These are phyloP conservation scores for Paxillus involutus DNA, from an alignment of 768 basidiomycete genomes.

Conservation along the genomic window DNA sequence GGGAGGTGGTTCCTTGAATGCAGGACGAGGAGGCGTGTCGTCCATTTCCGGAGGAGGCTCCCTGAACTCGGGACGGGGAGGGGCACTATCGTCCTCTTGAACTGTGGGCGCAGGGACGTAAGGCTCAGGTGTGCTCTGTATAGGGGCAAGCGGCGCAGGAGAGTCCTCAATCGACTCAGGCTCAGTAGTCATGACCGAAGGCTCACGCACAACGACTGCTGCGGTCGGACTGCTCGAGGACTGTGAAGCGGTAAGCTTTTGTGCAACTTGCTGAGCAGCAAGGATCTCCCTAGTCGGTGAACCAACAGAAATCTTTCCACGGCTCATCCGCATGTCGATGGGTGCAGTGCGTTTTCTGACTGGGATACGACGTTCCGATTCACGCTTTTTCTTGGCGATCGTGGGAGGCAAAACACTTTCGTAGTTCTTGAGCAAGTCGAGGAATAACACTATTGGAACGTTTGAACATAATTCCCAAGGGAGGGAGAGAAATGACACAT, in stretches of 20 bases:
- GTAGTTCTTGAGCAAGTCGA: constrained; percentile 81
- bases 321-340: constrained; percentile 84
- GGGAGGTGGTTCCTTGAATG: constrained; percentile 64
- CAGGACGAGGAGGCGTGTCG: constrained; percentile 37
- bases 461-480: background rate
- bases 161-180: constrained; percentile 11
- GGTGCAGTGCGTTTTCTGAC: constrained; percentile 84
- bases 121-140: constrained; percentile 23
- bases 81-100: constrained; percentile 15
- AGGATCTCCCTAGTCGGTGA: constrained; percentile 70
- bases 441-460: constrained; percentile 62
- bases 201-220: constrained; percentile 18
- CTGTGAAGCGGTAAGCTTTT: constrained; percentile 44
- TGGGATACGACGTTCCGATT: constrained; percentile 83
- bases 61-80: constrained; percentile 52
- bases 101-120: constrained; percentile 1
- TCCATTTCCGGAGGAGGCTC: constrained; percentile 53
- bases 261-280: constrained; percentile 65
- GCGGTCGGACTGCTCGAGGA: constrained; percentile 13
- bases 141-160: constrained; percentile 1
- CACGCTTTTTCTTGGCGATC: constrained; percentile 81
- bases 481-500: constrained; percentile 23
- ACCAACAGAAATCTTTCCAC: constrained; percentile 71
- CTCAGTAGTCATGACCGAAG: constrained; percentile 13
- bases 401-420: constrained; percentile 74